Evolutionary conservation across 805 yeast genomes (phyloP), one percentile per base, ranked within the genome.

Genomic region (Blastobotrys chiropterorum): DNA sequence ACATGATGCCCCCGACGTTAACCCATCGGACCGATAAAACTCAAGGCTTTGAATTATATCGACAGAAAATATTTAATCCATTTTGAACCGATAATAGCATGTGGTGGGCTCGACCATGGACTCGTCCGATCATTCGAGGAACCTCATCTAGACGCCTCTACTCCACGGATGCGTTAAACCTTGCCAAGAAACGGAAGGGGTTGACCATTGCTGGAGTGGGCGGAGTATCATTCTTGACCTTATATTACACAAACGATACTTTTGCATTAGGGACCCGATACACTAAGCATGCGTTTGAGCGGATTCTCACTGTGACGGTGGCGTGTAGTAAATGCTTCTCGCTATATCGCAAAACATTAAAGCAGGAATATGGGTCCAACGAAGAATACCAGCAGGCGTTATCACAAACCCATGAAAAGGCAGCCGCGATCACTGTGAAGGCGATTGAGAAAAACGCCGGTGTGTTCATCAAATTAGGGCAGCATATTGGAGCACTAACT

Each of bases 381-480:
- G 82, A 78, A 3, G 79, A 71, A 2, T 76, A 83, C 45, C 59
- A 66, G 1, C 58, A 62, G 2, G 92, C 83, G 0, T 67, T 92
- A 47, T 67, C 78, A 4, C 67, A 73, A 41, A 86, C 96, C 43
- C 98, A 94, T 65, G 66, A 72, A 53, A 72, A 72, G 51, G 90
- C 96, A 46, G 97, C 99, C 0, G 63, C 72, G 8, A 81, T 90
- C 50, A 88, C 99, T 0, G 72, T 88, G 51, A 68, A 72, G 43
- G 97, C 97, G 0, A 69, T 94, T 38, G 90, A 87, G 63, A 73
- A 72, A 30, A 94, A 94, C 63, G 97, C 96, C 15, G 99, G 99
- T 1, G 77, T 94, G 5, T 94, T 84, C 67, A 94, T 94, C 67
- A 94, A 94, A 67, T 72, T 94, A 44, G 99, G 99, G 11, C 99